phyloP scores from a whole-genome alignment of 768 basidiomycete species.

The Lactarius vividus region DNA sequence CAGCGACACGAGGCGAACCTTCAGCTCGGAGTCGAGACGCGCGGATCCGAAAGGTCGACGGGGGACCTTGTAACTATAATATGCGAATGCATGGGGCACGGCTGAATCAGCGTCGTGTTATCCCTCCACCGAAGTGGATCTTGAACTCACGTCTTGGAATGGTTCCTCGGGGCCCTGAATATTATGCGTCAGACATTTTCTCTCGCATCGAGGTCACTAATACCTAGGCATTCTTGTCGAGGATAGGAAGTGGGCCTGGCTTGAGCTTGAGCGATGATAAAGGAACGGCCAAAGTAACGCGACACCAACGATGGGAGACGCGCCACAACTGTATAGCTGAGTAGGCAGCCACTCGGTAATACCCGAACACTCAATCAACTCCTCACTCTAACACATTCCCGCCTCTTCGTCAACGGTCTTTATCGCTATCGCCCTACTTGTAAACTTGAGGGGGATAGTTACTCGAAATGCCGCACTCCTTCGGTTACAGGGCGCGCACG shows the following conservation, averaged over 20 bases:
- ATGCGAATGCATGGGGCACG: conserved; percentile 55
- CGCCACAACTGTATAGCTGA: conserved; percentile 66
- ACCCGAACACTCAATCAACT: conserved; percentile 49
- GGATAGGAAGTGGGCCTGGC: conserved; percentile 31
- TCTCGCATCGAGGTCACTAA: conserved; percentile 32
- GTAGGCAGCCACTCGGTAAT: conserved; percentile 60
- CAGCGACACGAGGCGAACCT: conserved; percentile 49
- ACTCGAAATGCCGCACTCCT: conserved; percentile 98
- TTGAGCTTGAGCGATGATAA: conserved; percentile 16
- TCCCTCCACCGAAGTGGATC: conserved; percentile 66
- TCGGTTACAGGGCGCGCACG: conserved; percentile 99
- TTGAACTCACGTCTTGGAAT: conserved; percentile 92
- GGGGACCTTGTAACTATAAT: conserved; percentile 94
- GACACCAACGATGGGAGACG: conserved; percentile 33
- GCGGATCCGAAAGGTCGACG: conserved; percentile 95
- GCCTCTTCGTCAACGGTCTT: conserved; percentile 22
- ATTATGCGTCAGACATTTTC: conserved; percentile 28
- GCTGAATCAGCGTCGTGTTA: conserved; percentile 61
- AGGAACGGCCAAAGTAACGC: conserved; percentile 38
- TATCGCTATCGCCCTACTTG: conserved; percentile 22
- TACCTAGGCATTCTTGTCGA: conserved; percentile 88
- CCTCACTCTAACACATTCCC: not conserved
- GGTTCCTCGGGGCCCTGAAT: conserved; percentile 83
- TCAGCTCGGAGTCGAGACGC: conserved; percentile 98
- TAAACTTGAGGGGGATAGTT: conserved; percentile 34